Conservation (phyloP, 1,284 basidiomycete species). For the Apiotrichum mycotoxinovorans region DNA sequence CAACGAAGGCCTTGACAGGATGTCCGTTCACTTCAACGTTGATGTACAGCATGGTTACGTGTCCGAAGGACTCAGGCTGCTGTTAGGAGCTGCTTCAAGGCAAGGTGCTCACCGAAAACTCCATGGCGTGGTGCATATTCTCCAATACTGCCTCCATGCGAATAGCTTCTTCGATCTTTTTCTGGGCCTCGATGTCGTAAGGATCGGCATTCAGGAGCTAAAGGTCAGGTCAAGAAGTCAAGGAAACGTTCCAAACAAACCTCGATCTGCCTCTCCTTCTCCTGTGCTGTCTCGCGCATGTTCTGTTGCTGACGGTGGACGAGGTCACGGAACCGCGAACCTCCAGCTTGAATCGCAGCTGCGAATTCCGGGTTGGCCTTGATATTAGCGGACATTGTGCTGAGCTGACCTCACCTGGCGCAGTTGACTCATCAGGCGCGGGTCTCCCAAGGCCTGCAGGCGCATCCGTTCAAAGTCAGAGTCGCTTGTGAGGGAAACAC, state of each 20-base stretch:
- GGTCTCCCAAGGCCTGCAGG: slow-evolving; percentile 78
- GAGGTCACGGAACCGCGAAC: slow-evolving; percentile 68
- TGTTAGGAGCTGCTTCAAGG: slow-evolving; percentile 43
- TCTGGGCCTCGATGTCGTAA: slow-evolving; percentile 84
- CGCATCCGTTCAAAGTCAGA: slow-evolving; percentile 87
- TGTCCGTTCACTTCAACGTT: slow-evolving; percentile 84
- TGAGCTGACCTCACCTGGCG: slow-evolving; percentile 56
- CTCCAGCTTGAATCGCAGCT: slow-evolving; percentile 64
- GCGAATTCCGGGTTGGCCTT: slow-evolving; percentile 77
- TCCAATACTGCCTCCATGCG: slow-evolving; percentile 84
- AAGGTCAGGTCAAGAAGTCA: not conserved
- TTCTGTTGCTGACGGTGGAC: slow-evolving; percentile 62
- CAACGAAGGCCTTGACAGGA: slow-evolving; percentile 92
- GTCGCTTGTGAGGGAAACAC: slow-evolving; percentile 48
- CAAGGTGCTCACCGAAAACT: slow-evolving; percentile 60
- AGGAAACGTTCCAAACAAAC: slow-evolving; percentile 45
- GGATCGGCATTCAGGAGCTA: slow-evolving; percentile 71
- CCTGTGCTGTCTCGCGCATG: slow-evolving; percentile 57
- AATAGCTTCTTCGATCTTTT: slow-evolving; percentile 90
- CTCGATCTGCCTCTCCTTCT: slow-evolving; percentile 63
- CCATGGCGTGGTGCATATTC: slow-evolving; percentile 86
- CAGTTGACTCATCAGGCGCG: slow-evolving; percentile 70
- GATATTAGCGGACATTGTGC: not conserved
- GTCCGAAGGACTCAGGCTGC: slow-evolving; percentile 84
- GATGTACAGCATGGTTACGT: slow-evolving; percentile 86